Evolutionary conservation across 805 yeast species (phyloP).

Genomic region (Candida alai): DNA sequence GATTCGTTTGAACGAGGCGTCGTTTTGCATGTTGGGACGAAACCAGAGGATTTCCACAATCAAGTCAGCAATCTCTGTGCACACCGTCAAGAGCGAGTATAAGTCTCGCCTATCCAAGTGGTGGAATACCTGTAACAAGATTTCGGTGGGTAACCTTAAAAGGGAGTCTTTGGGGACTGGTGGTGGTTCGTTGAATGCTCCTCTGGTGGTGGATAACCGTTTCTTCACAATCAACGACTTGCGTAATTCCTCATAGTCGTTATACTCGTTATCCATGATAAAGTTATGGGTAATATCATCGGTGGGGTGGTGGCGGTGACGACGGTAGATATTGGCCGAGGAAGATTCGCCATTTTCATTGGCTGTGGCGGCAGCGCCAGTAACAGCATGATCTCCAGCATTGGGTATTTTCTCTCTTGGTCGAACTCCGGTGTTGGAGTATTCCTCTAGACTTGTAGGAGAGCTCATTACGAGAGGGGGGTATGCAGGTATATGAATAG

Average conservation of each 20-base stretch:
- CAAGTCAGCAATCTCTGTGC: conserved; percentile 75
- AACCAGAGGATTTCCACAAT: conserved; percentile 83
- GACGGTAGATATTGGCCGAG: conserved; percentile 1
- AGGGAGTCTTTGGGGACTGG: conserved; percentile 29
- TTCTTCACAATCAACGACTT: conserved; percentile 29
- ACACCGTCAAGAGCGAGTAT: conserved; percentile 62
- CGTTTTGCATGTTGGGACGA: conserved; percentile 67
- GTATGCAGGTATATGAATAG: too few relatives aligned
- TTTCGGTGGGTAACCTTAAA: conserved; percentile 52
- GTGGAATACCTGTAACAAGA: conserved; percentile 62
- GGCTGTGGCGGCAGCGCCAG: conserved; percentile 5
- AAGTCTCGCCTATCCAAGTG: conserved; percentile 60
- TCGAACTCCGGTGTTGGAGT: conserved; percentile 1
- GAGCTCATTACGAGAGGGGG: conserved; percentile 18
- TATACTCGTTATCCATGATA: conserved; percentile 30
- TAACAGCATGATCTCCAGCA: conserved; percentile 3
- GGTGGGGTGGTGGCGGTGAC: conserved; percentile 1
- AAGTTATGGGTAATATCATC: conserved; percentile 16
- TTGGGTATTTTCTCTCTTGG: conserved; percentile 6
- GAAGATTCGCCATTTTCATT: too few relatives aligned
- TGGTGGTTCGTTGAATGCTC: conserved; percentile 8
- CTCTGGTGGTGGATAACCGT: conserved; percentile 14
- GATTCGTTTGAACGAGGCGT: conserved; percentile 48
- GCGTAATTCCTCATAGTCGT: conserved; percentile 32
- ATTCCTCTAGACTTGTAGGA: conserved; percentile 17